Percentiles rank a stretch among this genome's conserved stretches.
These are phyloP conservation scores for Sarocladium kiliense DNA, from an alignment of 2,329 filamentous ascomycete genomes.

Conservation along the genomic window DNA sequence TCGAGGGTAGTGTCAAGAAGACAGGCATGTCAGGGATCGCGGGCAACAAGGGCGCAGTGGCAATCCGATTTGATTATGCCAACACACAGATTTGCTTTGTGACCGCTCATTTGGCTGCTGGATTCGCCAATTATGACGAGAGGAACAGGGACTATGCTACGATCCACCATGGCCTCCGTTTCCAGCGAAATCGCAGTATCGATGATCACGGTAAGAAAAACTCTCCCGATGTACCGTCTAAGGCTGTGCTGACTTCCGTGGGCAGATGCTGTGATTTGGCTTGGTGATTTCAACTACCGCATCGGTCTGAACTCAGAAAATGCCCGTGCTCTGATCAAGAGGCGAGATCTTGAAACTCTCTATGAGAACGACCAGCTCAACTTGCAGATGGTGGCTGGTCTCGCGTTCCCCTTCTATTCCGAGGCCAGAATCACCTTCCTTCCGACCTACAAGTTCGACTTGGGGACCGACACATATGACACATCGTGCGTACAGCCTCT, in stretches of 20 bases:
- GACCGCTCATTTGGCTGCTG: constrained; percentile 91
- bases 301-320: constrained; percentile 79
- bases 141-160: constrained; percentile 89
- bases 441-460: constrained; percentile 94
- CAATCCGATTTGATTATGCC: constrained; percentile 90
- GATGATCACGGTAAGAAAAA: constrained; percentile 81
- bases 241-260: background rate
- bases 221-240: no score
- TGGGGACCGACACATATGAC: constrained; percentile 85
- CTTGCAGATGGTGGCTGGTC: constrained; percentile 89
- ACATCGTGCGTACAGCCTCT: constrained; percentile 59
- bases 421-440: constrained; percentile 83
- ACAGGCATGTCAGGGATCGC: constrained; percentile 92
- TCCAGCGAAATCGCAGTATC: constrained; percentile 86
- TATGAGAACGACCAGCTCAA: constrained; percentile 96
- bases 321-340: constrained; percentile 68
- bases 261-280: constrained; percentile 75
- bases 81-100: constrained; percentile 93
- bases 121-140: constrained; percentile 95
- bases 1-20: constrained; percentile 95
- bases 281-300: constrained; percentile 97
- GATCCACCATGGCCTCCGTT: constrained; percentile 80
- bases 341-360: constrained; percentile 67
- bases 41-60: constrained; percentile 96
- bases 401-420: constrained; percentile 86